phyloP scores from a whole-genome alignment of 2,329 filamentous ascomycete species.

The Bipolaris victoriae region DNA sequence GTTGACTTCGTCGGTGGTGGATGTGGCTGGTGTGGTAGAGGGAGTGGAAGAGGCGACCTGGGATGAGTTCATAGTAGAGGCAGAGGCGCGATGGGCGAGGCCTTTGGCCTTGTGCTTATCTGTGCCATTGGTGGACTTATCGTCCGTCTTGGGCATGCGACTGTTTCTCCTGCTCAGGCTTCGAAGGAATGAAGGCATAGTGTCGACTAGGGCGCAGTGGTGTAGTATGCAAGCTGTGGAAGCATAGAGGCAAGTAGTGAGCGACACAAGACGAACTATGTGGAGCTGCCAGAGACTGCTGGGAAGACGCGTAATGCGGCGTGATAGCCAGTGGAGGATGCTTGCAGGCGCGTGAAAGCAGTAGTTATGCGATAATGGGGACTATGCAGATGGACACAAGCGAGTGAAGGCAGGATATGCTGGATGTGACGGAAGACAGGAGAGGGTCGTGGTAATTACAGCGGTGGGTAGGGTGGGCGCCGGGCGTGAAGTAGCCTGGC shows the following conservation, averaged over 20 bases:
- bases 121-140: conserved; percentile 22
- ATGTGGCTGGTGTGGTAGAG: conserved; percentile 66
- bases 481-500: conserved; percentile 16
- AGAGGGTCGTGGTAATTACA: background rate
- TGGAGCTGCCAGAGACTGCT: conserved; percentile 18
- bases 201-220: conserved; percentile 18
- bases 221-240: conserved; percentile 14
- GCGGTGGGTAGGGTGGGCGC: conserved; percentile 13
- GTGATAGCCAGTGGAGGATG: conserved; percentile 21
- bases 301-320: conserved; percentile 37
- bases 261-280: conserved; percentile 18
- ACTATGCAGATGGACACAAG: conserved; percentile 26
- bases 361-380: conserved; percentile 20
- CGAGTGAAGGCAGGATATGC: conserved; percentile 31
- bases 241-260: conserved; percentile 25
- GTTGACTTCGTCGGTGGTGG: conserved; percentile 72
- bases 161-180: conserved; percentile 75
- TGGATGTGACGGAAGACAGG: conserved; percentile 14
- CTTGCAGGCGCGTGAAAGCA: conserved; percentile 21
- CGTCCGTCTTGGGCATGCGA: conserved; percentile 64
- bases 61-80: conserved; percentile 65
- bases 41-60: conserved; percentile 72
- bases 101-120: conserved; percentile 30
- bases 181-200: conserved; percentile 70
- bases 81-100: conserved; percentile 63